Conservation (phyloP, 2,329 filamentous ascomycete genomes). For the Trichoderma oligosporum region DNA sequence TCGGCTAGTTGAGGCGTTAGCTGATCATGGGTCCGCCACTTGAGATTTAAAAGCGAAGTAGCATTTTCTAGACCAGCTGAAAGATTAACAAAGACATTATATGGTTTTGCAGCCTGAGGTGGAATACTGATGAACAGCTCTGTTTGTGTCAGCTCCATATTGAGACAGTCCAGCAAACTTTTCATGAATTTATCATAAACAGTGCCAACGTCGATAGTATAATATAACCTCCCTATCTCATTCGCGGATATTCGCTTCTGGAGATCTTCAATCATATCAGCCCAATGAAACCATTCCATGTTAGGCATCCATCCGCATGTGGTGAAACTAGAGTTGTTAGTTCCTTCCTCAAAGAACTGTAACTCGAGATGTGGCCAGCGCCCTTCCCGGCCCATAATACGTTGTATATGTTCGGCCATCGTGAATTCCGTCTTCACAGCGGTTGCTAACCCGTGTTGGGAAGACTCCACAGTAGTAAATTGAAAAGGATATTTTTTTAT, state of each 20-base stretch:
- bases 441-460: neutral
- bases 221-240: neutral
- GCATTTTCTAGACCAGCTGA: constrained; percentile 18
- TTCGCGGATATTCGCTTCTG: constrained; percentile 26
- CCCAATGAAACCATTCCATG: constrained; percentile 35
- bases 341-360: constrained; percentile 35
- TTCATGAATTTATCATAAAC: constrained; percentile 26
- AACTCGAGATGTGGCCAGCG: constrained; percentile 33
- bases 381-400: constrained; percentile 24
- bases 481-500: neutral
- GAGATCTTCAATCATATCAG: constrained; percentile 29
- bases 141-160: constrained; percentile 44
- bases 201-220: neutral
- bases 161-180: constrained; percentile 39
- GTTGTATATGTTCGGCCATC: neutral
- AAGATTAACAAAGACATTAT: constrained; percentile 34
- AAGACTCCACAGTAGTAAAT: neutral
- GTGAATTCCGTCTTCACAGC: neutral
- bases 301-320: constrained; percentile 45
- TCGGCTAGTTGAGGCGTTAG: constrained; percentile 22
- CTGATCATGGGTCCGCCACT: constrained; percentile 30
- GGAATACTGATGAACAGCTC: constrained; percentile 27
- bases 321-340: constrained; percentile 37
- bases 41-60: neutral
- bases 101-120: constrained; percentile 28